phyloP scores from a whole-genome alignment of 169 alveolate species.

The Plasmodium berghei region DNA sequence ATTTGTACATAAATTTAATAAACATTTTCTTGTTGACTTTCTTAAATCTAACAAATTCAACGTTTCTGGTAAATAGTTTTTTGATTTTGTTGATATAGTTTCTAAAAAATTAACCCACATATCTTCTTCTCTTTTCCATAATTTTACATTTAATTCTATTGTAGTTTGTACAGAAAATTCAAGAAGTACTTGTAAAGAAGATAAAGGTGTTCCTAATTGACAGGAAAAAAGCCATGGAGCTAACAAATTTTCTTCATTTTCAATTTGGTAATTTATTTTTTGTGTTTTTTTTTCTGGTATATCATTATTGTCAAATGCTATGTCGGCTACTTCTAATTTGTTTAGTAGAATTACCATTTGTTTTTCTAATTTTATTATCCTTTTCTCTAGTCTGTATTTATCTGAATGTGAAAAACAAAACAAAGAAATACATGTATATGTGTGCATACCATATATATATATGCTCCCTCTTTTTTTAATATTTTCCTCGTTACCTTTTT shows the following conservation, averaged over 20 bases:
- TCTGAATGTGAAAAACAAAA: background rate
- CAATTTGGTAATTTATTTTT: conserved; percentile 72
- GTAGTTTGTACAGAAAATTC: conserved; percentile 90
- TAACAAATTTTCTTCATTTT: conserved; percentile 84
- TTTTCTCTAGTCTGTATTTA: conserved; percentile 43
- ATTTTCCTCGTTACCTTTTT: conserved; percentile 82
- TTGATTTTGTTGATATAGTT: conserved; percentile 82
- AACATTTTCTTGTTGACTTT: conserved; percentile 83
- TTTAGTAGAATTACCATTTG: conserved; percentile 79
- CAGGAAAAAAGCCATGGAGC: conserved; percentile 94
- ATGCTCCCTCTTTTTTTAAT: background rate
- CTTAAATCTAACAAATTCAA: conserved; percentile 49
- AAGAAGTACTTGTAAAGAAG: conserved; percentile 91
- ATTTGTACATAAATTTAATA: conserved; percentile 84
- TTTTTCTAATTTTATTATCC: conserved; percentile 80
- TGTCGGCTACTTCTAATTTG: conserved; percentile 65
- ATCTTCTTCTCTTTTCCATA: conserved; percentile 93
- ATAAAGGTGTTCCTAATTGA: conserved; percentile 92
- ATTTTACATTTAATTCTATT: conserved; percentile 88
- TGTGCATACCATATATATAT: background rate
- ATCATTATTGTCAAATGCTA: conserved; percentile 7
- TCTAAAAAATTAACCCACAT: conserved; percentile 90
- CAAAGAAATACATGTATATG: background rate
- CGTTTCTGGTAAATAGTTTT: conserved; percentile 45
- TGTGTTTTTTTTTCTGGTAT: conserved; percentile 28